Conservation (phyloP, 1,139 yeast species). For the Casaregolazyma suthepensis region DNA sequence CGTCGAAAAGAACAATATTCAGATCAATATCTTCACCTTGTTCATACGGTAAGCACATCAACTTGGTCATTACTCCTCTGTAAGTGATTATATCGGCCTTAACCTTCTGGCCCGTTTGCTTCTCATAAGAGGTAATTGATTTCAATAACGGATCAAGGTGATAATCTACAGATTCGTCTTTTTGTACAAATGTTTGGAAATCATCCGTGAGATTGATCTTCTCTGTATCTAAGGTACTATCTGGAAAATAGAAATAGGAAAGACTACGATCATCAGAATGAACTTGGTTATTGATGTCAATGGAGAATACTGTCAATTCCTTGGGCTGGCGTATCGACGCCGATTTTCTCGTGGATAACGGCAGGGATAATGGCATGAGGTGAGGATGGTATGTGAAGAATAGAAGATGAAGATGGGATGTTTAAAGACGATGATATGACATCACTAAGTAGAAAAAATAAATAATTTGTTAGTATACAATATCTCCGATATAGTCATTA, state of each 20-base stretch:
- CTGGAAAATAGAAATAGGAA: slow-evolving; percentile 73
- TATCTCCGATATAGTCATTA: neutral
- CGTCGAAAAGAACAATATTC: slow-evolving; percentile 64
- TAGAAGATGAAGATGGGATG: neutral
- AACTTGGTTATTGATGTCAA: slow-evolving; percentile 46
- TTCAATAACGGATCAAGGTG: slow-evolving; percentile 55
- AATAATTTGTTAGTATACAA: neutral
- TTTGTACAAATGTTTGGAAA: slow-evolving; percentile 47
- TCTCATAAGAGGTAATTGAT: slow-evolving; percentile 54
- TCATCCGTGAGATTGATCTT: slow-evolving; percentile 62
- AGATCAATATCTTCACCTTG: slow-evolving; percentile 53
- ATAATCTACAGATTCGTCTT: slow-evolving; percentile 48
- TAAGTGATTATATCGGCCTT: slow-evolving; percentile 70
- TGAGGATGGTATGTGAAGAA: neutral
- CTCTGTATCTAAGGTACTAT: slow-evolving; percentile 42
- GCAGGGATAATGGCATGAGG: slow-evolving; percentile 10
- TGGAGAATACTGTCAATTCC: slow-evolving; percentile 56
- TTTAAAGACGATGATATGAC: neutral
- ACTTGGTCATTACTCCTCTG: slow-evolving; percentile 70
- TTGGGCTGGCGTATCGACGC: slow-evolving; percentile 60
- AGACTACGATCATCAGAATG: slow-evolving; percentile 48
- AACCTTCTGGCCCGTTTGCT: slow-evolving; percentile 38
- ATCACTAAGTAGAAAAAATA: neutral
- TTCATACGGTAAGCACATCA: slow-evolving; percentile 58
- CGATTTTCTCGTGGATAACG: slow-evolving; percentile 27